Evolutionary conservation across 768 basidiomycete genomes (phyloP), one percentile per base, ranked within the genome.

Genomic region (Galerina sulciceps): DNA sequence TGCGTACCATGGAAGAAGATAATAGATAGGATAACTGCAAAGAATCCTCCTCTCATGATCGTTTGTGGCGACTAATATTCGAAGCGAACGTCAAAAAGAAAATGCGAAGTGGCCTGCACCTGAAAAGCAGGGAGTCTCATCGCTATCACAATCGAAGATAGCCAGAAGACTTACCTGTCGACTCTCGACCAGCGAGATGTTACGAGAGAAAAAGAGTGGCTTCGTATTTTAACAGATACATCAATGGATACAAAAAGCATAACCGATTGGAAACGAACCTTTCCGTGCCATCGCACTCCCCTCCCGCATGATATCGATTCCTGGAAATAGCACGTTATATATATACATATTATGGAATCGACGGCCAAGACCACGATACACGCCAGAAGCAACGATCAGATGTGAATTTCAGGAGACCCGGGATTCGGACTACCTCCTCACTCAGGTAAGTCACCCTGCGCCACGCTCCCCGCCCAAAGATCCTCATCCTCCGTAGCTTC

Each of bases 371-470:
- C n/a, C n/a, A n/a, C n/a, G n/a, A n/a, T n/a, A n/a, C n/a, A n/a
- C n/a, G n/a, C n/a, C n/a, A n/a, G n/a, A n/a, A n/a, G n/a, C n/a
- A n/a, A n/a, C n/a, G n/a, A n/a, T n/a, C n/a, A n/a, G n/a, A n/a
- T n/a, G n/a, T n/a, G n/a, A n/a, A n/a, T n/a, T n/a, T n/a, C n/a
- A n/a, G n/a, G n/a, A n/a, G n/a, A n/a, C n/a, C n/a, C n/a, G n/a
- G n/a, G n/a, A n/a, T n/a, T 31, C 17, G 26, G 36, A 34, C 31
- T 10, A 48, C 36, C 36, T 15, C 47, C 31, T 59, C 37, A 62
- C 43, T 44, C 53, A 17, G 61, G 57, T n/a, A 62, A 20, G 20
- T 34, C 61, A 8, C 57, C 61, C 31, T 57, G 57, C 31, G 53
- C 57, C 3, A 23, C 47, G 15, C 55, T 53, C 36, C 61, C 61